Percentiles rank a stretch among this genome's conserved stretches.
Evolutionary conservation across 1,284 basidiomycete species (phyloP).

Genomic region (Boletellus sp.): DNA sequence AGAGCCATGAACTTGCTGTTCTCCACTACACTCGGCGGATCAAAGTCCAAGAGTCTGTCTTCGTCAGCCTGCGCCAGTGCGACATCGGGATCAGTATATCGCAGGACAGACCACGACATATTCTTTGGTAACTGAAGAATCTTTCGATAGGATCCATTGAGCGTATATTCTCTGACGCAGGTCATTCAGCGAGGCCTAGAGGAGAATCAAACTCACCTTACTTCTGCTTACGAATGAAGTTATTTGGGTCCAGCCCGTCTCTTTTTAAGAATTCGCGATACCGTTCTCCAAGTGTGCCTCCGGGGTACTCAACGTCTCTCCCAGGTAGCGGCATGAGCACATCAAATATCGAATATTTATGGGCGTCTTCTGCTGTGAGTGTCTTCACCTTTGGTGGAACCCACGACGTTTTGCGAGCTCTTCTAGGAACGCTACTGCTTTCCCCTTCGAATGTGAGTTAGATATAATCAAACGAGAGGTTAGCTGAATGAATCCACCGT

Average conservation of each 20-base stretch:
- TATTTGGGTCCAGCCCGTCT: constrained; percentile 86
- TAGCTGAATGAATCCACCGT: constrained; percentile 35
- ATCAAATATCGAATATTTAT: constrained; percentile 85
- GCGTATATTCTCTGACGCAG: constrained; percentile 74
- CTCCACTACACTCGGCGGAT: constrained; percentile 60
- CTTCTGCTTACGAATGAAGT: constrained; percentile 87
- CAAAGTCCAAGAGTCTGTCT: constrained; percentile 80
- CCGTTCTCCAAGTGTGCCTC: constrained; percentile 75
- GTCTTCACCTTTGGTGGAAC: constrained; percentile 69
- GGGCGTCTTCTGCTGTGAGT: constrained; percentile 71
- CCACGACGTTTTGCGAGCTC: constrained; percentile 50
- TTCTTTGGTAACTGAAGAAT: constrained; percentile 84
- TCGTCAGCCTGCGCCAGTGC: constrained; percentile 92
- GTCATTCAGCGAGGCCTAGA: constrained; percentile 4
- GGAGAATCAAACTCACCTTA: constrained; percentile 36
- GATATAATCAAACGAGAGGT: constrained; percentile 5
- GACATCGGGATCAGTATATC: constrained; percentile 92
- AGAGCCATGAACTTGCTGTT: constrained; percentile 82
- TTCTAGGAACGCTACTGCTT: constrained; percentile 32
- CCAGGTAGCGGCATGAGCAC: constrained; percentile 95
- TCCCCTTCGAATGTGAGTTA: constrained; percentile 25
- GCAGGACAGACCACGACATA: constrained; percentile 76
- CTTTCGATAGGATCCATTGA: constrained; percentile 90
- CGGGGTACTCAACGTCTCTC: constrained; percentile 86
- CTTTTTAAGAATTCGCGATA: constrained; percentile 77